Evolutionary conservation across 2,329 filamentous ascomycete species (phyloP).

Genomic region (Akanthomyces muscarius): DNA sequence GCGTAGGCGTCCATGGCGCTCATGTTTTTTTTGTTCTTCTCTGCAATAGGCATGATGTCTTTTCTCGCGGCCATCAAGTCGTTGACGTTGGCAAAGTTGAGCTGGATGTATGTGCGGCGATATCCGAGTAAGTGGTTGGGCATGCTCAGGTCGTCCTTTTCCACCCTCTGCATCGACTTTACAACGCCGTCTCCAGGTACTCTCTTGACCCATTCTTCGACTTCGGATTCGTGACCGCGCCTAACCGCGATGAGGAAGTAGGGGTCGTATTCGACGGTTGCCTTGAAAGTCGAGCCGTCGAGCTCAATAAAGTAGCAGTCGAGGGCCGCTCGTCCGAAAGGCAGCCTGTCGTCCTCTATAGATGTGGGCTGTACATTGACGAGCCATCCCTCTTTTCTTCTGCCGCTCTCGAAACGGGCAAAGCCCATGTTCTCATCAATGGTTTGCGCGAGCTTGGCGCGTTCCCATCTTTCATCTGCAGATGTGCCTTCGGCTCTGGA

Average conservation of each 20-base stretch:
- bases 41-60: conserved; percentile 82
- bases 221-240: conserved; percentile 82
- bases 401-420: conserved; percentile 82
- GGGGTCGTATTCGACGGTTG: conserved; percentile 91
- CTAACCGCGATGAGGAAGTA: conserved; percentile 93
- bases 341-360: conserved; percentile 78
- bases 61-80: conserved; percentile 82
- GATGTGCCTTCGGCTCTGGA: conserved; percentile 81
- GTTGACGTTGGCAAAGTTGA: conserved; percentile 81
- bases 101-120: conserved; percentile 78
- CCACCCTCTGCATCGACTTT: conserved; percentile 70
- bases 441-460: conserved; percentile 72
- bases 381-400: conserved; percentile 80
- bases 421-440: conserved; percentile 98
- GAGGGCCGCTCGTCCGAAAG: conserved; percentile 80
- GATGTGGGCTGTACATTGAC: conserved; percentile 91
- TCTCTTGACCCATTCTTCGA: conserved; percentile 89
- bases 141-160: conserved; percentile 92
- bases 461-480: conserved; percentile 88
- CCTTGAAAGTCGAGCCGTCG: conserved; percentile 87
- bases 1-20: conserved; percentile 98
- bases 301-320: conserved; percentile 98
- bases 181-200: conserved; percentile 75
- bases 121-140: conserved; percentile 95
- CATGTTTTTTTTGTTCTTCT: conserved; percentile 95